Evolutionary conservation across 2,329 filamentous ascomycete genomes (phyloP), one percentile per base, ranked within the genome.

Genomic region (Phialophora macrospora): DNA sequence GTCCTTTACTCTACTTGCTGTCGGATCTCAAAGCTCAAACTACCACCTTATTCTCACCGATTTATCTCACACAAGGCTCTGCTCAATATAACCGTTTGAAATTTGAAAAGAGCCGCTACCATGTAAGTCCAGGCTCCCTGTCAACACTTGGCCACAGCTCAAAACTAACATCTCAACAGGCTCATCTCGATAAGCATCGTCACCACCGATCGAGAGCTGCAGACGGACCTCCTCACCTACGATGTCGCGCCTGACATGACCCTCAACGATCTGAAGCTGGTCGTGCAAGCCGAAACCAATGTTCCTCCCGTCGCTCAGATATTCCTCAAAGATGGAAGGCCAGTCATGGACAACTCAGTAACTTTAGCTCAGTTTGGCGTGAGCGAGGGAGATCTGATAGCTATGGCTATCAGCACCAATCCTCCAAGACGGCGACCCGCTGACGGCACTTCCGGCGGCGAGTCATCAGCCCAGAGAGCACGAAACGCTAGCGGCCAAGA

Each of bases 381-480:
- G 73, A 86, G 83, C 56, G 92, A 98, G 79, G 92, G 92, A 62
- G 95, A 97, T 75, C 93, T 99, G 91, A 82, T 99, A 70, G 92
- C 91, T 32, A 85, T 98, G 72, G 90, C 96, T 75, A 89, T 97
- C 71, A 76, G 73, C 44, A 72, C 72, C 30, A 52, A 57, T n/a
- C 59, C 55, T 48, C 51, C 69, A 66, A 34, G 73, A 72, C 64
- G 60, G 62, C 60, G 59, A 38, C 55, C 63, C 5, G 63, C 62
- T 3, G 62, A 54, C 48, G 60, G 57, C 14, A 28, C 20, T 44
- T 30, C 61, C 72, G 73, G 34, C 71, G 71, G 65, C 30, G 70
- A 71, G 56, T 60, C 64, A 48, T 58, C 62, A 2, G 52, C 66
- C 14, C 65, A 62, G 48, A 57, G 54, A 55, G 67, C 74, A 73